Base-by-base conservation (phyloP, 352 stramenopile genomes). In the Globisporangium ultimum region DNA sequence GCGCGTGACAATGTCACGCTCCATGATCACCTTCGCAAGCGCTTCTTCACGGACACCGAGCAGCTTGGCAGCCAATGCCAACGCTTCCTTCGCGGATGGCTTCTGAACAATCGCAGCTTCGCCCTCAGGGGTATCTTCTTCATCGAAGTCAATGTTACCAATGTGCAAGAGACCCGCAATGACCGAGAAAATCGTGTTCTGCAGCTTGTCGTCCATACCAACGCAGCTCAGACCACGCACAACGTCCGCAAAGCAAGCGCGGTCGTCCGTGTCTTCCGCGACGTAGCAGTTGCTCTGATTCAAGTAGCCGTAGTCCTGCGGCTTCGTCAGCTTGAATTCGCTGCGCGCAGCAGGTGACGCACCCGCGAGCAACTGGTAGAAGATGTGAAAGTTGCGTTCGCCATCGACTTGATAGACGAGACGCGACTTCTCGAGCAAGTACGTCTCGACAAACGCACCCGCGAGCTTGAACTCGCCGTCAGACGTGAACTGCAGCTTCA, bases 371-470 rank as follows among this genome's bases (percentile, higher is more conserved):
- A 98, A 58, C 68, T 98, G 89, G 68, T 98, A 98, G 58, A 98
- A 98, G 53, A 97, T 95, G 72, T 98, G 94, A 68, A 98, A 98
- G 69, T 98, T 98, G 62, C 94, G 88, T 70, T 98, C 92, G 40
- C 87, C 85, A 41, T 91, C 77, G 40, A 95, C 91, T 45, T 96
- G 87, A 68, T 94, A 89, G 55, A 95, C 86, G 10, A 96, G 74
- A 46, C 86, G 84, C 55, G 84, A 93, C 71, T 95, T 95, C 62
- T 96, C 84, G 13, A 96, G 69, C 68, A 96, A 57, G 56, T 96
- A 95, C 52, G 86, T 96, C 61, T 96, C 85, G 34, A 96, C 81
- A 18, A 91, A 85, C n/a, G 87, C 87, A 50, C 87, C 87, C 0
- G 83, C 82, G 36, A 96, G 76, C 68, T 87, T 91, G 60, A 95